phyloP scores from a whole-genome alignment of 2,329 filamentous ascomycete genomes.

The Basipetospora chlamydospora region DNA sequence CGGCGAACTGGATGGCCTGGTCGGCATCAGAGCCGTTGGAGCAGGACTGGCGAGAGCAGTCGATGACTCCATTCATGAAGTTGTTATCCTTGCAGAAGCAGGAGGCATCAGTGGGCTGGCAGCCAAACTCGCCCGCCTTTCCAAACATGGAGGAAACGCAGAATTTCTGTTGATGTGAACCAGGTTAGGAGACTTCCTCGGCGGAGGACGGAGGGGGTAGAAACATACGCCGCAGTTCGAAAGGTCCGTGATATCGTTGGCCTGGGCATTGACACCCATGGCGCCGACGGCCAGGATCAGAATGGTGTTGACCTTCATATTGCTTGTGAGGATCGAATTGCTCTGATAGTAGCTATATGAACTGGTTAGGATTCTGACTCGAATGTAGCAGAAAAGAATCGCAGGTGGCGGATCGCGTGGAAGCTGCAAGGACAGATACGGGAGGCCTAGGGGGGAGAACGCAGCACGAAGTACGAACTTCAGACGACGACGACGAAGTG shows the following conservation, averaged over 20 bases:
- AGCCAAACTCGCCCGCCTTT: slow-evolving; percentile 30
- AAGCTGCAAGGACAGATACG: too few relatives aligned
- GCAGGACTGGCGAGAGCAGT: slow-evolving; percentile 34
- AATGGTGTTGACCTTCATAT: slow-evolving; percentile 33
- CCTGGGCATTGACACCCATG: slow-evolving; percentile 26
- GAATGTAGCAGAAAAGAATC: too few relatives aligned
- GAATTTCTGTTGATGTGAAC: slow-evolving; percentile 19
- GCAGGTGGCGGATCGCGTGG: too few relatives aligned
- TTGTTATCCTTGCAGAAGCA: slow-evolving; percentile 33
- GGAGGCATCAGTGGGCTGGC: slow-evolving; percentile 21
- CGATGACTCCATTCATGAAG: slow-evolving; percentile 34
- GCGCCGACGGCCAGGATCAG: slow-evolving; percentile 27
- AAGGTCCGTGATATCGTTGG: slow-evolving; percentile 19
- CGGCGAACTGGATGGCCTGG: slow-evolving; percentile 23
- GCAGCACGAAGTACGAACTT: too few relatives aligned
- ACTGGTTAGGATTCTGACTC: not conserved
- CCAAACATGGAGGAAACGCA: slow-evolving; percentile 37
- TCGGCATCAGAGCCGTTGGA: slow-evolving; percentile 15
- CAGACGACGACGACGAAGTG: too few relatives aligned
- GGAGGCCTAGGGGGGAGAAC: too few relatives aligned
- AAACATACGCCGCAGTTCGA: slow-evolving; percentile 38
- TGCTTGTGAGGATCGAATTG: slow-evolving; percentile 14
- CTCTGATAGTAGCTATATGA: not conserved
- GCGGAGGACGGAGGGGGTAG: not conserved
- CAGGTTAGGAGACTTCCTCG: not conserved